phyloP scores from a whole-genome alignment of 192 early-diverging fungal genomes.

The Coemansia sp. region DNA sequence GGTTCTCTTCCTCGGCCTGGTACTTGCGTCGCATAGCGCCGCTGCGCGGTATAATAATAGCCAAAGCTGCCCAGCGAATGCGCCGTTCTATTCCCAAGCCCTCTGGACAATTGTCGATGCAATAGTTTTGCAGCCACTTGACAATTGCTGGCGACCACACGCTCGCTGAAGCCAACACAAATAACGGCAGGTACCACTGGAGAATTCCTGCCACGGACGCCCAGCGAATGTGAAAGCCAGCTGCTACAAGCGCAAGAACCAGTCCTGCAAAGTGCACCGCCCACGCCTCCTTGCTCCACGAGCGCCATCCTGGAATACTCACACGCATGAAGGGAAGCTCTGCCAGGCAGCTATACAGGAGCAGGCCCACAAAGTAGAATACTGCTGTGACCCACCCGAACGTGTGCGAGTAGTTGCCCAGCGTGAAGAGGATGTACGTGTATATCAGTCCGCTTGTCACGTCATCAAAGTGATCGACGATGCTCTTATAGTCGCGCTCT shows the following conservation, averaged over 20 bases:
- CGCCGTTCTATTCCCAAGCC: constrained; percentile 47
- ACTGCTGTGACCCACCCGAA: constrained; percentile 58
- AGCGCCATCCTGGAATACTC: constrained; percentile 62
- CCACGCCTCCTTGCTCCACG: constrained; percentile 72
- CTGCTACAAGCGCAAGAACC: constrained; percentile 60
- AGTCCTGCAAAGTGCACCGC: constrained; percentile 62
- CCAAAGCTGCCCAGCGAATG: constrained; percentile 25
- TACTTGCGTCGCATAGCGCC: constrained; percentile 8
- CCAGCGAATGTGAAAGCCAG: constrained; percentile 58
- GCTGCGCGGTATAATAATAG: constrained; percentile 26
- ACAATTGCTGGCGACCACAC: constrained; percentile 30
- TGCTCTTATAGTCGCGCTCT: constrained; percentile 68
- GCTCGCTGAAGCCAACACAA: constrained; percentile 42
- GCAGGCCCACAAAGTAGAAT: constrained; percentile 55
- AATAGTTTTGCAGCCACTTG: constrained; percentile 29
- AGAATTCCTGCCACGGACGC: constrained; percentile 37
- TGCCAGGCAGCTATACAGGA: constrained; percentile 62
- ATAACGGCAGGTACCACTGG: constrained; percentile 52
- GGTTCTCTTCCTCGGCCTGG: constrained; percentile 13
- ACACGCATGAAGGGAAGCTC: constrained; percentile 72
- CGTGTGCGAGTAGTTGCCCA: constrained; percentile 75
- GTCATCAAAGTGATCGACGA: constrained; percentile 70
- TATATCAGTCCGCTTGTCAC: constrained; percentile 61
- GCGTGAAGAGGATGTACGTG: constrained; percentile 69
- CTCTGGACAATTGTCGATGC: constrained; percentile 33